Percentiles rank a stretch among this genome's conserved stretches.
These are phyloP conservation scores for Rhazya stricta DNA, from an alignment of 257 asterid genomes.

Conservation along the genomic window DNA sequence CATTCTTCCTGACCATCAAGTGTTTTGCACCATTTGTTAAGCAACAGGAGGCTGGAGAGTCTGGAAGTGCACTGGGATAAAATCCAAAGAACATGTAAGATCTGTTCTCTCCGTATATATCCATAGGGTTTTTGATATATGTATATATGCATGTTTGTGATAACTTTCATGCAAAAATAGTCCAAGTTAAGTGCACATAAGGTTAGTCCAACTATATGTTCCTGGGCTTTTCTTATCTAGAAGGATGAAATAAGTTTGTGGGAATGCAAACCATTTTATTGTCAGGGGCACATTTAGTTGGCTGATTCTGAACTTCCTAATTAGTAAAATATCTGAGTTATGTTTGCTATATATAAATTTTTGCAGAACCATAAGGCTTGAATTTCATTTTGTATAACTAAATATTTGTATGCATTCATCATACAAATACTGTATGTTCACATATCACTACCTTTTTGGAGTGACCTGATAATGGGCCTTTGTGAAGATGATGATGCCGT, in stretches of 20 bases:
- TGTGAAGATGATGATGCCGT: neutral
- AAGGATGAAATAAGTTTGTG: neutral
- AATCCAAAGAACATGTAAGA: slow-evolving; percentile 75
- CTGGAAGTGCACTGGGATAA: slow-evolving; percentile 88
- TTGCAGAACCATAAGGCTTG: neutral
- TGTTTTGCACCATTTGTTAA: slow-evolving; percentile 61
- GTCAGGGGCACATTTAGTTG: neutral
- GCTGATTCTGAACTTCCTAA: neutral
- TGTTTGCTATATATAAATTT: neutral
- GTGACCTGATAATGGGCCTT: neutral
- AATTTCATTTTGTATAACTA: neutral
- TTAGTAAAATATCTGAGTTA: neutral
- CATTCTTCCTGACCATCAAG: neutral
- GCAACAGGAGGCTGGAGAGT: slow-evolving; percentile 52
- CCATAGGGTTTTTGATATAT: neutral
- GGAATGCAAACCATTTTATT: neutral
- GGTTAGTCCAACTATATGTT: neutral
- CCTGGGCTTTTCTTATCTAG: neutral
- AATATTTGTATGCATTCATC: neutral
- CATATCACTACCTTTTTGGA: neutral
- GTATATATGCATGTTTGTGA: neutral
- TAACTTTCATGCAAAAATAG: neutral
- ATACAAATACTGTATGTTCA: neutral
- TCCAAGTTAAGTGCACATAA: neutral
- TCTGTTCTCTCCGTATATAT: slow-evolving; percentile 13